These are phyloP conservation scores for Microsporum ferrugineum DNA, from an alignment of 2,329 filamentous ascomycete species.

Conservation along the genomic window DNA sequence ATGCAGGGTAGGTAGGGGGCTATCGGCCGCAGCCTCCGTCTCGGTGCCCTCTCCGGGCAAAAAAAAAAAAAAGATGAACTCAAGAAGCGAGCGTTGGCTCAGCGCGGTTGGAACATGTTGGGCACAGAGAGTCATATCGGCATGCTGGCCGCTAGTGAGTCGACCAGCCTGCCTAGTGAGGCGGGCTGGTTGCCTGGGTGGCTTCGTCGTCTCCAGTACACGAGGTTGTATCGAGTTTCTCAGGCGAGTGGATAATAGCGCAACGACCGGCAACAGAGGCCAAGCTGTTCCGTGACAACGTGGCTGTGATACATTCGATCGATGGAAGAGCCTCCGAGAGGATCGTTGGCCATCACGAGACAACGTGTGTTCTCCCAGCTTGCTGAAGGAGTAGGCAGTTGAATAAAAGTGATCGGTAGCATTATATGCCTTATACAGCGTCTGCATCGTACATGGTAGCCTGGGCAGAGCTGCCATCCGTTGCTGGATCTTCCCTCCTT, in stretches of 20 bases:
- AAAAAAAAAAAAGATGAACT: not conserved
- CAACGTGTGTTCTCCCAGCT: not conserved
- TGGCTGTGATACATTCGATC: not conserved
- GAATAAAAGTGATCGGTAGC: not conserved
- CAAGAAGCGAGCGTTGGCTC: too few species aligned
- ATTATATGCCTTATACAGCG: not conserved
- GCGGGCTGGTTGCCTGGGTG: not conserved
- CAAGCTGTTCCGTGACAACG: not conserved
- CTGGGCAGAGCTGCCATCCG: not conserved
- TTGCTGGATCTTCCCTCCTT: not conserved
- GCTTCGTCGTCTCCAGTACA: not conserved
- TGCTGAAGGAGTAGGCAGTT: not conserved
- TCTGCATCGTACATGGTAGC: not conserved
- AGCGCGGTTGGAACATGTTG: too few species aligned
- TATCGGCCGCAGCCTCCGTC: not conserved
- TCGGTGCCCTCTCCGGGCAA: not conserved
- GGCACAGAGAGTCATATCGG: not conserved
- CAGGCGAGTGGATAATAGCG: not conserved
- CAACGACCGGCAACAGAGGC: not conserved
- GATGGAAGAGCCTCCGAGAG: not conserved
- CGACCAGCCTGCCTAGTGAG: not conserved
- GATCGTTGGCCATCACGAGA: not conserved
- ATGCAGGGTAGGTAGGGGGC: not conserved
- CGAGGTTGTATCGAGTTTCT: not conserved
- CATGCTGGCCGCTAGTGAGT: not conserved